Evolutionary conservation across 1,139 yeast genomes (phyloP).

Genomic region (Chernovozyma sophiae-reginae): DNA sequence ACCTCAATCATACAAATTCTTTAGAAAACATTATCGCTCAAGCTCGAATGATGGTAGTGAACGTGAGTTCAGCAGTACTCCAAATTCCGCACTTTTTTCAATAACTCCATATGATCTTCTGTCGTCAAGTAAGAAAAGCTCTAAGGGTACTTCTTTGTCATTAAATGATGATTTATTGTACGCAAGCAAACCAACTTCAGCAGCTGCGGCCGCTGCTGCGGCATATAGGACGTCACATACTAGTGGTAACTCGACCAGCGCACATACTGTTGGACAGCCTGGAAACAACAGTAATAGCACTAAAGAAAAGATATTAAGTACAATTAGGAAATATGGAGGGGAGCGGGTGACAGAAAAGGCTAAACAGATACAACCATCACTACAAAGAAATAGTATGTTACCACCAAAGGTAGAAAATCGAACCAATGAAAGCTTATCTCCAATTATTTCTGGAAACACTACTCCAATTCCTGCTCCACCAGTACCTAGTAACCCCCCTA

Average conservation of each 20-base stretch:
- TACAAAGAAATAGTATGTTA: slow-evolving; percentile 1
- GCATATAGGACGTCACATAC: no score
- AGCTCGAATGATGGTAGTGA: slow-evolving; percentile 51
- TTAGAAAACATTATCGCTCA: slow-evolving; percentile 56
- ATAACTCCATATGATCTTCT: slow-evolving; percentile 4
- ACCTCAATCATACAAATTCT: slow-evolving; percentile 47
- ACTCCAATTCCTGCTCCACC: background rate
- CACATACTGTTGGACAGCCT: no score
- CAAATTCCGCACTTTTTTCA: slow-evolving; percentile 4
- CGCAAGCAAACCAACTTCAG: background rate
- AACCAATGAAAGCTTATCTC: background rate
- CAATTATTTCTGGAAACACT: background rate
- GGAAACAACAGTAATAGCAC: slow-evolving; percentile 8
- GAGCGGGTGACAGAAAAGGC: slow-evolving; percentile 38
- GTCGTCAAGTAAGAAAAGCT: slow-evolving; percentile 3
- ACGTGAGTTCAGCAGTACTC: slow-evolving; percentile 2
- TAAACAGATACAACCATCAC: slow-evolving; percentile 22
- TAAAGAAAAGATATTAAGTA: slow-evolving; percentile 39
- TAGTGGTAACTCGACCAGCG: background rate
- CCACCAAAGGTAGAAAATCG: background rate
- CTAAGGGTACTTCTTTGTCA: slow-evolving; percentile 4
- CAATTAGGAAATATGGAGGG: slow-evolving; percentile 40
- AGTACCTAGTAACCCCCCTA: background rate
- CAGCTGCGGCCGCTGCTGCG: background rate
- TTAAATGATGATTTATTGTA: slow-evolving; percentile 7